phyloP scores from a whole-genome alignment of 2,329 filamentous ascomycete species.

The Ophiosphaerella korrae region DNA sequence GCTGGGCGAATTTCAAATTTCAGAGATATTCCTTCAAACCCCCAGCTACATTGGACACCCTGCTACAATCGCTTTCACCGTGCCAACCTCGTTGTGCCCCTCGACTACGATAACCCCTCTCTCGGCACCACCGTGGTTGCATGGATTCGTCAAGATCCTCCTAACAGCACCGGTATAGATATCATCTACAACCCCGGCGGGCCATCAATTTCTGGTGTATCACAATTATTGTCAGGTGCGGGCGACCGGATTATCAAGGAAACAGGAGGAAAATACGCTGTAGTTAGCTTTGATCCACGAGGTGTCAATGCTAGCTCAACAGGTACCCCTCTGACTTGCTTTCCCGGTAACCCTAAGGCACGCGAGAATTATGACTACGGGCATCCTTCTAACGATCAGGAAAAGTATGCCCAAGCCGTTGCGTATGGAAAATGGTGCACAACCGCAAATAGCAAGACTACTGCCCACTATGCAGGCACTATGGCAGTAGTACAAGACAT shows the following conservation, averaged over 20 bases:
- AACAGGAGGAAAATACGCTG: constrained; percentile 22
- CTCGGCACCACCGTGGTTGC: constrained; percentile 17
- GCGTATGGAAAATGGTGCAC: constrained; percentile 8
- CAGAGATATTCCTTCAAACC: constrained; percentile 8
- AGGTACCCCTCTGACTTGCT: constrained; percentile 17
- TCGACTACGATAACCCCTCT: constrained; percentile 16
- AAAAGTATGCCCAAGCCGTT: constrained; percentile 8
- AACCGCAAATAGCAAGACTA: constrained; percentile 6
- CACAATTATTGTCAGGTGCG: constrained; percentile 18
- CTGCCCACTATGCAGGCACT: constrained; percentile 12
- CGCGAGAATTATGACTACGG: constrained; percentile 1
- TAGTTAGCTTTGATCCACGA: constrained; percentile 39
- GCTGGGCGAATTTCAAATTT: constrained; percentile 4
- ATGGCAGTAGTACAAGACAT: constrained; percentile 39
- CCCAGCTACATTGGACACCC: constrained; percentile 14
- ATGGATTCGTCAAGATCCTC: constrained; percentile 12
- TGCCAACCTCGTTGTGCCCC: constrained; percentile 17
- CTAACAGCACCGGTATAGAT: constrained; percentile 10
- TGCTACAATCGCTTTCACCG: constrained; percentile 15
- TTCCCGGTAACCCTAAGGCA: constrained; percentile 18
- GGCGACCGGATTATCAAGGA: neutral
- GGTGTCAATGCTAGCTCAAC: constrained; percentile 25
- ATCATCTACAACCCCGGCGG: constrained; percentile 21
- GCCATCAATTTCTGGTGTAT: constrained; percentile 42
- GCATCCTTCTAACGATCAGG: neutral